phyloP scores from a whole-genome alignment of 805 yeast species.

The Ogataea dorogensis region DNA sequence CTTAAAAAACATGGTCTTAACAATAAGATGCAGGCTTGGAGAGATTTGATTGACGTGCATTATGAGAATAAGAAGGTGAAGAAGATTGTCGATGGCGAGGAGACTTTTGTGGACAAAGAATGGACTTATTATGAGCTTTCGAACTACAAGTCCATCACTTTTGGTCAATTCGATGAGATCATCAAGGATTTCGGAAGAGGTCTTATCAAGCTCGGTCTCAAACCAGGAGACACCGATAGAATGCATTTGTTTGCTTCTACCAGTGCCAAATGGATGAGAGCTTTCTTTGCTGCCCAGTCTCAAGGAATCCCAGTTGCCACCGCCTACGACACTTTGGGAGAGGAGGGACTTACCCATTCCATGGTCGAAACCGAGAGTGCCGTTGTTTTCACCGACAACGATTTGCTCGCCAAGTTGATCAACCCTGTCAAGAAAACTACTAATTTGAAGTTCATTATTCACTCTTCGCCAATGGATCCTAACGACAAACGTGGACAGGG shows the following conservation, averaged over 20 bases:
- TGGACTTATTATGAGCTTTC: constrained; percentile 86
- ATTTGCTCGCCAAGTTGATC: constrained; percentile 61
- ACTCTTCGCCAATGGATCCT: constrained; percentile 58
- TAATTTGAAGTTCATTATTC: constrained; percentile 65
- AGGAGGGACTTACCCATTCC: constrained; percentile 82
- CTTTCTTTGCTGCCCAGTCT: constrained; percentile 72
- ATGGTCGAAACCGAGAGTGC: constrained; percentile 75
- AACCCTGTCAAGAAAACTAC: constrained; percentile 68
- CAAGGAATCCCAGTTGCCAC: constrained; percentile 88
- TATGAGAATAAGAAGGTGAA: constrained; percentile 71
- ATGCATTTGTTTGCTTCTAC: constrained; percentile 88
- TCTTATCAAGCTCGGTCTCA: constrained; percentile 66
- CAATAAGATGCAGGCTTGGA: constrained; percentile 66
- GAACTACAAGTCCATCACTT: constrained; percentile 66
- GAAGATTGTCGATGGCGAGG: constrained; percentile 77
- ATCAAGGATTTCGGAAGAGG: constrained; percentile 70
- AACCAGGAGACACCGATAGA: constrained; percentile 56
- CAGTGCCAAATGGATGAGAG: constrained; percentile 87
- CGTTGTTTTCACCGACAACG: constrained; percentile 83
- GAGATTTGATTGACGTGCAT: constrained; percentile 72
- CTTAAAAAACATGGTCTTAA: constrained; percentile 53
- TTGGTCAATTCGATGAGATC: constrained; percentile 49
- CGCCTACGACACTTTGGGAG: constrained; percentile 94
- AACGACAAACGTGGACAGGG: constrained; percentile 67
- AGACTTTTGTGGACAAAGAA: constrained; percentile 68